Evolutionary conservation across 2,329 filamentous ascomycete species (phyloP).

Genomic region (Paraconiothyrium brasiliense): DNA sequence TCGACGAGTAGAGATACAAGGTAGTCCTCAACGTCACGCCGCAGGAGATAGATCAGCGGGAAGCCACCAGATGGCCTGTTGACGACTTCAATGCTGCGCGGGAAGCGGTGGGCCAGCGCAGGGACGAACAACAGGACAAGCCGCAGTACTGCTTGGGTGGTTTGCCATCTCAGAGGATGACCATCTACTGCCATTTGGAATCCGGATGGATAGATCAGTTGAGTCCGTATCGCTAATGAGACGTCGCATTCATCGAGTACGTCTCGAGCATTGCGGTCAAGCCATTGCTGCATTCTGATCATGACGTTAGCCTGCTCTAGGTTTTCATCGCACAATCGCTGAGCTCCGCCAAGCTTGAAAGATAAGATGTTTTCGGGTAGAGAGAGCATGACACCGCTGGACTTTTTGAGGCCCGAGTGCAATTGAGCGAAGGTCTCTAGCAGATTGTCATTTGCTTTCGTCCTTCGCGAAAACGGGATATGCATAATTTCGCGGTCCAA

Average conservation of each 20-base stretch:
- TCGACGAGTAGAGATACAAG: slow-evolving; percentile 41
- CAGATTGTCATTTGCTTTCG: slow-evolving; percentile 42
- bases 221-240: slow-evolving; percentile 53
- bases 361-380: slow-evolving; percentile 73
- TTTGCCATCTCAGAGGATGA: slow-evolving; percentile 52
- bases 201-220: slow-evolving; percentile 57
- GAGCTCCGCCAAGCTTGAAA: slow-evolving; percentile 69
- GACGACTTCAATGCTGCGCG: slow-evolving; percentile 62
- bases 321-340: slow-evolving; percentile 62
- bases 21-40: slow-evolving; percentile 46
- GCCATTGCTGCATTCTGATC: slow-evolving; percentile 61
- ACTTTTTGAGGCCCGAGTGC: slow-evolving; percentile 54
- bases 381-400: slow-evolving; percentile 65
- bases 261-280: slow-evolving; percentile 64
- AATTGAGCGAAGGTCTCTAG: slow-evolving; percentile 49
- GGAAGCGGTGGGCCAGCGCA: slow-evolving; percentile 51
- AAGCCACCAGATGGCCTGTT: slow-evolving; percentile 52
- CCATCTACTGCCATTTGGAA: slow-evolving; percentile 52
- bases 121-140: slow-evolving; percentile 39
- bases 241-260: slow-evolving; percentile 70
- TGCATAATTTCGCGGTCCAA: slow-evolving; percentile 64
- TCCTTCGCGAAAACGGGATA: slow-evolving; percentile 67
- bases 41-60: slow-evolving; percentile 67
- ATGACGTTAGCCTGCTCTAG: slow-evolving; percentile 57
- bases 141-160: slow-evolving; percentile 47